Percentiles rank a stretch among this genome's conserved stretches.
Evolutionary conservation across 2,329 filamentous ascomycete species (phyloP).

Genomic region (Xylariaceae sp.): DNA sequence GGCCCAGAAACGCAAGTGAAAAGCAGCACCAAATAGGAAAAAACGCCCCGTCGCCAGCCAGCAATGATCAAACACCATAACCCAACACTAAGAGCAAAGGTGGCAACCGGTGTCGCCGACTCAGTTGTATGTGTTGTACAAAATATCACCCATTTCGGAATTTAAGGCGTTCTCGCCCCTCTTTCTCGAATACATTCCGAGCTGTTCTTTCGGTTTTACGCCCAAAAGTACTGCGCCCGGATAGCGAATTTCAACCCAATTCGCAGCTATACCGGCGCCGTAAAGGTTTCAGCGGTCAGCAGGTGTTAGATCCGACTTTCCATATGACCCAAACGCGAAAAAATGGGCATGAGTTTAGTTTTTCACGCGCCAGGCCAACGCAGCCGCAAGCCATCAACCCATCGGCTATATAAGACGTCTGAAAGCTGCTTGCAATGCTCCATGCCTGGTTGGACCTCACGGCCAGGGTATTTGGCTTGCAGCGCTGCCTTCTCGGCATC

Average conservation of each 20-base stretch:
- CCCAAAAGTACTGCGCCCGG: no score
- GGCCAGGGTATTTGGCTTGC: conserved; percentile 53
- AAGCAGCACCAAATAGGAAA: conserved; percentile 5
- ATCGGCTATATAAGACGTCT: conserved; percentile 85
- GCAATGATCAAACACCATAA: conserved; percentile 1
- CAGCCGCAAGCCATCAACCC: conserved; percentile 76
- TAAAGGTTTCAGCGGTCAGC: no score
- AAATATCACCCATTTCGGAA: neutral
- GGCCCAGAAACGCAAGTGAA: neutral
- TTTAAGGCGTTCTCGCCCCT: neutral
- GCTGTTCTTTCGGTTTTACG: neutral
- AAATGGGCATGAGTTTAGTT: neutral
- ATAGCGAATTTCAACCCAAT: no score
- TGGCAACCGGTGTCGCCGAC: neutral
- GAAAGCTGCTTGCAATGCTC: conserved; percentile 87
- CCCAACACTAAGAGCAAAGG: conserved; percentile 2
- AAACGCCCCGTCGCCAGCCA: neutral
- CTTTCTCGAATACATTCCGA: neutral
- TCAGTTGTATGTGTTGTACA: conserved; percentile 5
- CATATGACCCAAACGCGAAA: neutral
- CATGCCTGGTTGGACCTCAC: conserved; percentile 65
- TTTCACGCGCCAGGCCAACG: conserved; percentile 55
- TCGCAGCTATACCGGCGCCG: no score
- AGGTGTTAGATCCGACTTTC: no score
- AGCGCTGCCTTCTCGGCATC: conserved; percentile 43